Evolutionary conservation across 371 early-diverging fungal species (phyloP), one percentile per base, ranked within the genome.

Genomic region (Blakeslea trispora): DNA sequence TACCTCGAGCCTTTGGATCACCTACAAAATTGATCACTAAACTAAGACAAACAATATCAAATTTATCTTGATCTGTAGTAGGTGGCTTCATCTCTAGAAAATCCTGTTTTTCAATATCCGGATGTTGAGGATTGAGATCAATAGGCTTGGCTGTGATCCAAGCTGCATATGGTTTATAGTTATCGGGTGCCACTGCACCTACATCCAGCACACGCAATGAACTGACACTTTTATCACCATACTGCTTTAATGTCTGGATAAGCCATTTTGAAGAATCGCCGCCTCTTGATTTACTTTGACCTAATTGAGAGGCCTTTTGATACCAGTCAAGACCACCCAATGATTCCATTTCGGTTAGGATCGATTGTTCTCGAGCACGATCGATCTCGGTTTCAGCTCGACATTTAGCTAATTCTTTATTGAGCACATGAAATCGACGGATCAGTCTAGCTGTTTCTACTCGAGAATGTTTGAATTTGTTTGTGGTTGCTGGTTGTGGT

Each of bases 1-100:
- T 81, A 68, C 94, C 94, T 64, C 95, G 70, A 41, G 79, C 75
- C n/a, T 56, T 74, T 1, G 88, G 85, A 69, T 92, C 91, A 2
- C 88, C 89, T 0, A 93, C 90, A 81, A 96, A 96, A 63, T 96
- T 96, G 45, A 96, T 85, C 0, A 96, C 96, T 4, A 95, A 72
- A 28, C 88, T 88, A 15, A 96, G 73, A 53, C 91, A 91, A 0
- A 96, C 75, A n/a, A 91, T 81, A 54, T 96, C 82, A 66, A 87
- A 96, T 8, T 71, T 78, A 0, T 64, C 24, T 1, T 63, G 64
- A 17, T 39, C 48, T 8, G 45, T 43, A 0, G 78, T 42, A 6
- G 82, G 74, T 5, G 53, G 53, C 14, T 40, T 45, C 71, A 91
- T 83, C 40, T 83, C 79, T 32, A 96, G 68, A 66, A 94, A 92